Evolutionary conservation across 768 basidiomycete species (phyloP), one percentile per base, ranked within the genome.

Genomic region (Mycena maculata): DNA sequence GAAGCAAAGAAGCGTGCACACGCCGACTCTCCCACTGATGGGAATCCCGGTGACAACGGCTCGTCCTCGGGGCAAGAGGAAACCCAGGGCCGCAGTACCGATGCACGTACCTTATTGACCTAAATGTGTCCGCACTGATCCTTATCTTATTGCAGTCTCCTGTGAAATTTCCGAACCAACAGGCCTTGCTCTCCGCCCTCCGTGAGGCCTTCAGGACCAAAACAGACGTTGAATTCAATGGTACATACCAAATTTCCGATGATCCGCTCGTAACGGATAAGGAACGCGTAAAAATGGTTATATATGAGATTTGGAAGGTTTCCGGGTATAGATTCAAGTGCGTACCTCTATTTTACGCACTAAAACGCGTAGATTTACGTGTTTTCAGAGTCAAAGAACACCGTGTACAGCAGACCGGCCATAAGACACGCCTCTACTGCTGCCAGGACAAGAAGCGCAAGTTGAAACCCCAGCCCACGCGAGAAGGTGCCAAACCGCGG

Each of bases 361-460:
- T 23, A 50, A 18, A 31, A 50, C 36, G 27, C 44, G 33, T 48
- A 30, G 33, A 41, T n/a, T 49, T n/a, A 49, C n/a, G 16, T 23
- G 7, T 36, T 49, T 48, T 22, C 25, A 47, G 47, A 15, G 53
- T 67, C 28, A 42, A 62, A 18, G 30, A 67, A 18, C 11, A 67
- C 23, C 6, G 30, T 1, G 22, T 16, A 7, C 41, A 56, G 9
- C 23, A 63, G 25, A 60, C 44, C 3, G 70, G 70, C 15, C 58
- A 68, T 30, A 68, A 68, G 49, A 58, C 49, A 4, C 56, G 58
- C 11, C 36, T 60, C 18, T 55, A 62, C 55, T 71, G 70, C 52
- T 69, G 63, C 41, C 70, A 69, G 60, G 70, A 71, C 23, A 22
- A 53, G 3, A 41, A 28, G 25, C 53, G 39, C 36, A 71, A 71